phyloP scores from a whole-genome alignment of 345 rosid species.

The Aethionema arabicum region DNA sequence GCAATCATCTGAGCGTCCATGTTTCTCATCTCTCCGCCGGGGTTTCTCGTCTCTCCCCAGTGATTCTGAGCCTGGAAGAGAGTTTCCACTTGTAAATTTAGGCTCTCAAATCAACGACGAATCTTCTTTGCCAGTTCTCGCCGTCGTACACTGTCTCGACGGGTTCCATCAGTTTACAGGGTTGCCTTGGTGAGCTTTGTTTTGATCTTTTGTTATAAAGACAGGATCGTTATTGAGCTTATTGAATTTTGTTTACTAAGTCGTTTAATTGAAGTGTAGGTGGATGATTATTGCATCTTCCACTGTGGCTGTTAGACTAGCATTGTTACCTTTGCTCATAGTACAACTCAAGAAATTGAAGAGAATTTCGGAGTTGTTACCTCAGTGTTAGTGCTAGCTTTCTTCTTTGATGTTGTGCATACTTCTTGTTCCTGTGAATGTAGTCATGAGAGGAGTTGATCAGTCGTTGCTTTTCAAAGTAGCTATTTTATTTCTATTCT shows the following conservation, averaged over 20 bases:
- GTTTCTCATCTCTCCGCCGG: constrained; percentile 9
- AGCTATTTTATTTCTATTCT: neutral
- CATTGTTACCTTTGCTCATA: constrained; percentile 61
- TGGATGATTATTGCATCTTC: constrained; percentile 82
- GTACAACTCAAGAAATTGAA: constrained; percentile 67
- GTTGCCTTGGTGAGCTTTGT: constrained; percentile 61
- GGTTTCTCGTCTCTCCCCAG: constrained; percentile 9
- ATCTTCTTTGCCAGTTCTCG: constrained; percentile 55
- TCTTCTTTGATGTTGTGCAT: neutral
- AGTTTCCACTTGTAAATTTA: constrained; percentile 5
- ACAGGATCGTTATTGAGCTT: neutral
- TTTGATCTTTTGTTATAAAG: neutral
- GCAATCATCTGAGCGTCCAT: constrained; percentile 1
- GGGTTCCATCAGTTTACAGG: constrained; percentile 65
- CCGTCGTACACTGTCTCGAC: constrained; percentile 55
- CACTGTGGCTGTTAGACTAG: constrained; percentile 62
- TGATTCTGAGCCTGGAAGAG: neutral
- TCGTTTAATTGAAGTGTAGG: constrained; percentile 36
- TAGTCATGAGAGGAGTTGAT: neutral
- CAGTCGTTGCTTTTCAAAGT: neutral
- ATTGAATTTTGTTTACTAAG: neutral
- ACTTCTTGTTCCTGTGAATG: neutral
- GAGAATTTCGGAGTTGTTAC: constrained; percentile 54
- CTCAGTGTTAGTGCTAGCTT: constrained; percentile 55
- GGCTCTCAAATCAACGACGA: constrained; percentile 30